A percentile compares a stretch with the other conserved stretches of the same genome.
Conservation (phyloP, 371 early-diverging fungal genomes). For the Encephalitozoon intestinalis region DNA sequence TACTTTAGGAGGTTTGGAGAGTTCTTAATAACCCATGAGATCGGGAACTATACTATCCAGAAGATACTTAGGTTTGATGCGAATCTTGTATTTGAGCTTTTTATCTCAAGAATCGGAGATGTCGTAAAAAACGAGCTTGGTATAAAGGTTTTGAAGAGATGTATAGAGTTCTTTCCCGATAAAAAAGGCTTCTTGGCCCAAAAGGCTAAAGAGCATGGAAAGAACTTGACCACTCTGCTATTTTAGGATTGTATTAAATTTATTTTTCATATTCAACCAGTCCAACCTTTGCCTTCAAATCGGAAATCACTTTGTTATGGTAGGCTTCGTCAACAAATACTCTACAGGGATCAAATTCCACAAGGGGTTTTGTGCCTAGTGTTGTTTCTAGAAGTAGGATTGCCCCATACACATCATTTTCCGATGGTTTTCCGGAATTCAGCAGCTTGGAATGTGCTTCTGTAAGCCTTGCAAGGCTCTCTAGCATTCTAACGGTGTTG, state of each 20-base stretch:
- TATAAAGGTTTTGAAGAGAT: conserved; percentile 54
- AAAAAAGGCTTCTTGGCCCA: conserved; percentile 32
- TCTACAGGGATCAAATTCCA: conserved; percentile 1
- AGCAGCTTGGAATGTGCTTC: conserved; percentile 57
- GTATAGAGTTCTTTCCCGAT: conserved; percentile 42
- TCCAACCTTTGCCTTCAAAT: background rate
- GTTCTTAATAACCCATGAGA: conserved; percentile 54
- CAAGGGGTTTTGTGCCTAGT: conserved; percentile 8
- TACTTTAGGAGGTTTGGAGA: conserved; percentile 49
- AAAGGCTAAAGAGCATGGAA: background rate
- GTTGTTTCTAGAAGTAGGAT: conserved; percentile 41
- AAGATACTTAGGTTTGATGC: conserved; percentile 51
- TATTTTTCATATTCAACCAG: background rate
- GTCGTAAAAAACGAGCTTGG: conserved; percentile 50
- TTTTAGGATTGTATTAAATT: background rate
- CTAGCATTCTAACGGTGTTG: conserved; percentile 59
- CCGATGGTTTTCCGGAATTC: background rate
- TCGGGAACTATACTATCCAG: conserved; percentile 61
- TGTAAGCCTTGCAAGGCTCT: conserved; percentile 56
- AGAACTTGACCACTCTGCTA: background rate
- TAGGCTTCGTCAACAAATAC: conserved; percentile 32
- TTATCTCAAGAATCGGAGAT: conserved; percentile 39
- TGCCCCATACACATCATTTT: conserved; percentile 46
- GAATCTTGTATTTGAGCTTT: conserved; percentile 44
- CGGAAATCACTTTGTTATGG: background rate